Percentiles rank a stretch among this genome's conserved stretches.
phyloP scores from a whole-genome alignment of 768 basidiomycete genomes.

The Pleurotus cornucopiae region DNA sequence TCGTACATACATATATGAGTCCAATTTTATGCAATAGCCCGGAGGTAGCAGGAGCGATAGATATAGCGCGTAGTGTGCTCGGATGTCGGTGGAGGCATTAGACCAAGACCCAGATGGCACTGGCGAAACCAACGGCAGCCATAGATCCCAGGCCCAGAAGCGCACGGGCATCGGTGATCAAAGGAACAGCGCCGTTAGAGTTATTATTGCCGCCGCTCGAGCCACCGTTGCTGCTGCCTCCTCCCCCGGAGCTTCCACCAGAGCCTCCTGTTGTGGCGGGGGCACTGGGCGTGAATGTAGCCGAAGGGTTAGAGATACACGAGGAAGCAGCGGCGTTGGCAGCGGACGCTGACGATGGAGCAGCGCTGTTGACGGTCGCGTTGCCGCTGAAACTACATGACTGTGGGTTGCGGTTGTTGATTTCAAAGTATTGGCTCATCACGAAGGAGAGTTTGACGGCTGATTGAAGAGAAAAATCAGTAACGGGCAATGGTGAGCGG shows the following conservation, averaged over 20 bases:
- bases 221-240: conserved; percentile 17
- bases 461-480: conserved; percentile 20
- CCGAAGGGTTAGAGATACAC: conserved; percentile 59
- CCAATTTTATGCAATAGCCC: no score
- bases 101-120: conserved; percentile 40
- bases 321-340: conserved; percentile 58
- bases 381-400: conserved; percentile 85
- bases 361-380: conserved; percentile 63
- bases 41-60: no score
- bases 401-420: conserved; percentile 48
- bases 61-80: no score
- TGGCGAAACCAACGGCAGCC: conserved; percentile 30
- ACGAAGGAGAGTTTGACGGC: conserved; percentile 79
- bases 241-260: conserved; percentile 18
- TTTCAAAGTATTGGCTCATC: conserved; percentile 76
- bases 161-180: conserved; percentile 23
- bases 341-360: conserved; percentile 43
- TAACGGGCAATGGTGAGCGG: conserved; percentile 7
- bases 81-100: conserved; percentile 12
- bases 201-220: conserved; percentile 17
- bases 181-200: conserved; percentile 19
- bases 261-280: conserved; percentile 16
- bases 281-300: conserved; percentile 60
- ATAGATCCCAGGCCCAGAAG: conserved; percentile 32
- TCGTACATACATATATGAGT: no score